phyloP scores from a whole-genome alignment of 495 filamentous ascomycete genomes.

The Entonaema liquescens region DNA sequence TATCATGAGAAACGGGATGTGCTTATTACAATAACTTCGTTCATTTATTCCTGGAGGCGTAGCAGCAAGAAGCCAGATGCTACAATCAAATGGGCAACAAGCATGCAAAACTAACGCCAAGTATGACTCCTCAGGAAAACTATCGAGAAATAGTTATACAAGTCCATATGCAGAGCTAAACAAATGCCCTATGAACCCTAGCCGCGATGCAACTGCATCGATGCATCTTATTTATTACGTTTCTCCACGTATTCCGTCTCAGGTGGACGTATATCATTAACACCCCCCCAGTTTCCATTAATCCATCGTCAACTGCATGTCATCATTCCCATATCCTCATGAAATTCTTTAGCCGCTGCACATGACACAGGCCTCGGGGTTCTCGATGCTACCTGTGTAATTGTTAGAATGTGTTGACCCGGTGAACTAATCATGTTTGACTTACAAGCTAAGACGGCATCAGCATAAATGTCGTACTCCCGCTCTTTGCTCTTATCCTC shows the following conservation, averaged over 20 bases:
- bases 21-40: conserved; percentile 27
- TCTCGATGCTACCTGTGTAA: conserved; percentile 78
- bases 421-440: conserved; percentile 11
- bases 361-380: conserved; percentile 89
- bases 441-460: conserved; percentile 88
- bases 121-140: conserved; percentile 6
- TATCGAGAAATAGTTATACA: conserved; percentile 16
- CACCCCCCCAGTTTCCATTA: conserved; percentile 28
- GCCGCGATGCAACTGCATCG: conserved; percentile 16
- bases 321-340: conserved; percentile 30
- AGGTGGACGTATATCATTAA: conserved; percentile 1
- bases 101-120: conserved; percentile 1
- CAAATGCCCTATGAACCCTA: conserved; percentile 11
- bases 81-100: conserved; percentile 2
- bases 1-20: background rate
- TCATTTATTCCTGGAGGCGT: conserved; percentile 18
- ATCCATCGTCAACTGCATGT: conserved; percentile 39
- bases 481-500: conserved; percentile 71
- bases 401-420: conserved; percentile 40
- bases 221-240: conserved; percentile 20
- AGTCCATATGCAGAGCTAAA: conserved; percentile 16
- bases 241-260: conserved; percentile 7
- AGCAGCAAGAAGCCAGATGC: background rate
- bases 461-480: conserved; percentile 91
- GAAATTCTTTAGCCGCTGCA: conserved; percentile 72